Base-by-base conservation (phyloP, 495 filamentous ascomycete genomes). In the Venustampulla echinocandica region DNA sequence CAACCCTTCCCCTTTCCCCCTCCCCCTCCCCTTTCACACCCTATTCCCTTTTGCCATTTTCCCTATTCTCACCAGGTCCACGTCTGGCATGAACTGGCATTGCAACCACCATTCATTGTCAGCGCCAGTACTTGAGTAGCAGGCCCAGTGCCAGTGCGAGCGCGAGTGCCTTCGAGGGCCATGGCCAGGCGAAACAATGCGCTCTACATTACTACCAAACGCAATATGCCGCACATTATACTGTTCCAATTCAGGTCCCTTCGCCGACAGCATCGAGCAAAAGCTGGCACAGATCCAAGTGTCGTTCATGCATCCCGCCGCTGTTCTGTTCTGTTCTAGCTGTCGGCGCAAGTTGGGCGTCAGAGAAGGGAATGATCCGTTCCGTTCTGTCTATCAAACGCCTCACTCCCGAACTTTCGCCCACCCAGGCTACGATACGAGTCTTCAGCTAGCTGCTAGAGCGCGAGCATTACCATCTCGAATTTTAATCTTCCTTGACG, bases 321-420 rank as follows among this genome's bases (percentile, higher is more conserved):
- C n/a, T n/a, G n/a, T n/a, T n/a, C n/a, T n/a, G n/a, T n/a, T n/a
- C n/a, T n/a, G n/a, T n/a, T n/a, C n/a, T n/a, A n/a, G n/a, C n/a
- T n/a, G n/a, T n/a, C n/a, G n/a, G n/a, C n/a, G n/a, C n/a, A n/a
- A n/a, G n/a, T n/a, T n/a, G n/a, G n/a, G n/a, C n/a, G n/a, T n/a
- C n/a, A n/a, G n/a, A n/a, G n/a, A n/a, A n/a, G n/a, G n/a, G n/a
- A n/a, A n/a, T 23, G 10, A 10, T 15, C 11, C 5, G 15, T 40
- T 6, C 37, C 37, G 37, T 40, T 40, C 18, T 40, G 37, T 4
- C 37, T 23, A 40, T 40, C 37, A 40, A 40, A 40, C 37, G 10
- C 5, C 18, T n/a, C 10, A 18, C 9, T 6, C n/a, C 7, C 34
- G 17, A 37, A 37, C 34, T 30, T n/a, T 30, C 34, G 34, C 34